phyloP scores from a whole-genome alignment of 192 early-diverging fungal species.

The Backusella macrospora region DNA sequence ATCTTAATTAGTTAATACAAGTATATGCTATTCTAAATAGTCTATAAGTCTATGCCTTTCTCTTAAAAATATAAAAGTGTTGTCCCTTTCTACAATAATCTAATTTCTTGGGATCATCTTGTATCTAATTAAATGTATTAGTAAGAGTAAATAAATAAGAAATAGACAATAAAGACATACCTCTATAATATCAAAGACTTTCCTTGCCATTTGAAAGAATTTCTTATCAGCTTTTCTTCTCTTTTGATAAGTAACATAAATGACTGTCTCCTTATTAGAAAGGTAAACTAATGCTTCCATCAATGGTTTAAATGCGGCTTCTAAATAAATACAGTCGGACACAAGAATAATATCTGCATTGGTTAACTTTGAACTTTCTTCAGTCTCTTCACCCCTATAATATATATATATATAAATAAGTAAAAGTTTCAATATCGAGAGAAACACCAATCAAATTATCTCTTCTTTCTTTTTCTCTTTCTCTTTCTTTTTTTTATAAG shows the following conservation, averaged over 20 bases:
- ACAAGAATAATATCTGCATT: slow-evolving; percentile 48
- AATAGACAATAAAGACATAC: neutral
- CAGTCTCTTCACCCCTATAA: slow-evolving; percentile 13
- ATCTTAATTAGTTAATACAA: neutral
- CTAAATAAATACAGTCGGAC: slow-evolving; percentile 56
- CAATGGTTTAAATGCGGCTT: slow-evolving; percentile 51
- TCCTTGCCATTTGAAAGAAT: slow-evolving; percentile 50
- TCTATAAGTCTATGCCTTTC: slow-evolving; percentile 8
- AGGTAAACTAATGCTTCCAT: slow-evolving; percentile 45
- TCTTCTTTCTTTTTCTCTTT: neutral
- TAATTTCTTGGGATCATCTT: slow-evolving; percentile 32
- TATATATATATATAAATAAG: neutral
- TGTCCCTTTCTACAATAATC: slow-evolving; percentile 27
- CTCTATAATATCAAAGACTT: slow-evolving; percentile 48
- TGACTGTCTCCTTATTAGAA: slow-evolving; percentile 31
- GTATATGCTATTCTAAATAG: too few species aligned
- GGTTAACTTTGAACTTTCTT: neutral
- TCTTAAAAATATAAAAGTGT: slow-evolving; percentile 28
- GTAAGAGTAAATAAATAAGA: neutral
- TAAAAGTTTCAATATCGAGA: neutral
- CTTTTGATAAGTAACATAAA: slow-evolving; percentile 45
- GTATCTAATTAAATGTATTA: slow-evolving; percentile 2
- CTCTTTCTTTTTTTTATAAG: too few species aligned
- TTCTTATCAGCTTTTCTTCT: slow-evolving; percentile 57
- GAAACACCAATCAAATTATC: neutral